Conservation (phyloP, 768 basidiomycete species). For the Boletus subcaerulescens region DNA sequence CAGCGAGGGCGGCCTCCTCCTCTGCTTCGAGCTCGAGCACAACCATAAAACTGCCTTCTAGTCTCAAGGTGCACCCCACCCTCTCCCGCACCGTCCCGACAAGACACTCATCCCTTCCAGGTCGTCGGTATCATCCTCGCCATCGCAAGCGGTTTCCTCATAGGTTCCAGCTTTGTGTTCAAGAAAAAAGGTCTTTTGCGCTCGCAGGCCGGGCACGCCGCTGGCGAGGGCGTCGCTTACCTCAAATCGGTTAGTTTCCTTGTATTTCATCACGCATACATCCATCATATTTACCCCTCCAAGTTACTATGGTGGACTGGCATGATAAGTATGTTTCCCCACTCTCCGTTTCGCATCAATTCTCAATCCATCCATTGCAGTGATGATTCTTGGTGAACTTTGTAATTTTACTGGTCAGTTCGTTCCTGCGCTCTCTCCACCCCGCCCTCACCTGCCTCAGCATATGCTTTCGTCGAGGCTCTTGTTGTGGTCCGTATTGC, state of each 20-base stretch:
- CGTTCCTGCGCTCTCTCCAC: conserved; percentile 2
- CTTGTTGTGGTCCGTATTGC: conserved; percentile 77
- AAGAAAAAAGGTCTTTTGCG: conserved; percentile 93
- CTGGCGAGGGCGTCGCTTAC: conserved; percentile 90
- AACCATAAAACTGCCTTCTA: conserved; percentile 36
- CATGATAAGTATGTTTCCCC: conserved; percentile 60
- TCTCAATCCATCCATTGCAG: conserved; percentile 29
- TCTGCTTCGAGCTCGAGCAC: conserved; percentile 37
- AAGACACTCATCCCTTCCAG: conserved; percentile 33
- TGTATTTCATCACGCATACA: conserved; percentile 3
- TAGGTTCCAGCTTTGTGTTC: conserved; percentile 92
- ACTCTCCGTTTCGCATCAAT: no score
- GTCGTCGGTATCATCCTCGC: conserved; percentile 78
- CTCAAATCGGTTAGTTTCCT: conserved; percentile 76
- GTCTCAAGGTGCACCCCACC: conserved; percentile 47
- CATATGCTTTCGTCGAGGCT: conserved; percentile 88
- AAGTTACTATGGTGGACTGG: conserved; percentile 92
- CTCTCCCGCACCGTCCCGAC: neutral
- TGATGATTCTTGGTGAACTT: conserved; percentile 91
- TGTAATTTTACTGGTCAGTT: conserved; percentile 81
- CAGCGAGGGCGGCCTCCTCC: conserved; percentile 33
- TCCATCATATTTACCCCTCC: neutral
- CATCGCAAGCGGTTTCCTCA: conserved; percentile 76
- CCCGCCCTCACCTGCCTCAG: conserved; percentile 32
- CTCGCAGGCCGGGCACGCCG: conserved; percentile 74